Conservation (phyloP, 2,329 filamentous ascomycete genomes). For the Colletotrichum tabaci region DNA sequence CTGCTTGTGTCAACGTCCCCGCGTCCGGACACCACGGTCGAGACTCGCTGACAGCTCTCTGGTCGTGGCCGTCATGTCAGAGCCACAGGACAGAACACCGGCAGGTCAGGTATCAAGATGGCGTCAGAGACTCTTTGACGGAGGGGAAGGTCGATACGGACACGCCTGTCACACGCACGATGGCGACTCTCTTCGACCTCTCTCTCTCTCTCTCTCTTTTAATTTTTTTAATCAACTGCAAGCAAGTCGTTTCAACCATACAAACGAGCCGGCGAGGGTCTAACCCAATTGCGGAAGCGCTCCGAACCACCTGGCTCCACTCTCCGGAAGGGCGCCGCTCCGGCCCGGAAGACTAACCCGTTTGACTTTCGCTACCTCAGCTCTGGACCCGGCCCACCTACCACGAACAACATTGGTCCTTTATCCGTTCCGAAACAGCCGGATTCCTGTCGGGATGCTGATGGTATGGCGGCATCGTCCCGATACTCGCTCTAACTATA, state of each 20-base stretch:
- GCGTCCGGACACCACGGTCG: slow-evolving; percentile 8
- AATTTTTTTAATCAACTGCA: neutral
- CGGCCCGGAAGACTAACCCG: neutral
- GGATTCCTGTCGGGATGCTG: neutral
- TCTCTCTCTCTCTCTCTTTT: neutral
- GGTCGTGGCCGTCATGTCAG: neutral
- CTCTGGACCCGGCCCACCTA: neutral
- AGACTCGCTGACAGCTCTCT: slow-evolving; percentile 9
- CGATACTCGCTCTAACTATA: neutral
- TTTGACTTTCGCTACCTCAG: neutral
- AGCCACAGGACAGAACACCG: slow-evolving; percentile 1
- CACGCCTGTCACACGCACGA: neutral
- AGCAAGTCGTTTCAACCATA: neutral
- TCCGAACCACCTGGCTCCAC: neutral
- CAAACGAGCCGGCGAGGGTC: neutral
- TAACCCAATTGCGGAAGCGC: neutral
- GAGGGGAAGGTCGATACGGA: neutral
- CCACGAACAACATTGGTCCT: neutral
- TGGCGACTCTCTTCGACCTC: neutral
- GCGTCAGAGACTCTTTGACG: slow-evolving; percentile 2
- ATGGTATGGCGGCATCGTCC: neutral
- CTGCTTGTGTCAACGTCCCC: neutral
- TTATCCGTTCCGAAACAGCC: neutral
- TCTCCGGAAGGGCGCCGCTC: neutral
- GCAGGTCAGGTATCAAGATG: slow-evolving; percentile 19